Conservation (phyloP, 805 yeast species). For the Saccharomycopsis fermentans region DNA sequence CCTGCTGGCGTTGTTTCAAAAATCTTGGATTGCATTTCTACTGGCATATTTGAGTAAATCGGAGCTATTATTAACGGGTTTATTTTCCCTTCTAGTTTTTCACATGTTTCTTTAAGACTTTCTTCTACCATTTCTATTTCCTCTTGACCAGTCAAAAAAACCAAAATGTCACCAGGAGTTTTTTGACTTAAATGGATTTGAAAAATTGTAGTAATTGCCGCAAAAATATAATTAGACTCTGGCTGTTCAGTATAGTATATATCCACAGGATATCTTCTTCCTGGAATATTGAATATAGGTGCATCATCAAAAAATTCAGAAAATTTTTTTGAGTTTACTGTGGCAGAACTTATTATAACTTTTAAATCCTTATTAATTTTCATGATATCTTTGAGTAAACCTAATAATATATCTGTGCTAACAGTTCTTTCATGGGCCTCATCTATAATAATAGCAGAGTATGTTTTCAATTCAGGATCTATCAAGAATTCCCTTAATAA, state of each 20-base stretch:
- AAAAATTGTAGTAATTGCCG: conserved; percentile 78
- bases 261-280: conserved; percentile 87
- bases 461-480: conserved; percentile 59
- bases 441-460: conserved; percentile 84
- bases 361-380: conserved; percentile 58
- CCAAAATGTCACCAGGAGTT: conserved; percentile 73
- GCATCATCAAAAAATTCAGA: conserved; percentile 73
- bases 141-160: conserved; percentile 92
- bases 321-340: conserved; percentile 83
- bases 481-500: conserved; percentile 70
- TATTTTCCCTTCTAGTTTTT: conserved; percentile 48
- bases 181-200: conserved; percentile 71
- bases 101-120: conserved; percentile 52
- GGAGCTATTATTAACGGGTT: conserved; percentile 67
- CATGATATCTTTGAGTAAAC: conserved; percentile 64
- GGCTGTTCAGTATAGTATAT: conserved; percentile 77
- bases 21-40: conserved; percentile 69
- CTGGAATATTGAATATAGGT: conserved; percentile 85
- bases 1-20: conserved; percentile 81
- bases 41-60: conserved; percentile 83
- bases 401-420: conserved; percentile 40
- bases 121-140: conserved; percentile 83
- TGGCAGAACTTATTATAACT: conserved; percentile 83
- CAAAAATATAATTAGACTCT: conserved; percentile 83
- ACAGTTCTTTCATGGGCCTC: conserved; percentile 94